Percentiles rank a stretch among this genome's conserved stretches.
phyloP scores from a whole-genome alignment of 176 grass and related monocot genomes.

The Oryza rufipogon region DNA sequence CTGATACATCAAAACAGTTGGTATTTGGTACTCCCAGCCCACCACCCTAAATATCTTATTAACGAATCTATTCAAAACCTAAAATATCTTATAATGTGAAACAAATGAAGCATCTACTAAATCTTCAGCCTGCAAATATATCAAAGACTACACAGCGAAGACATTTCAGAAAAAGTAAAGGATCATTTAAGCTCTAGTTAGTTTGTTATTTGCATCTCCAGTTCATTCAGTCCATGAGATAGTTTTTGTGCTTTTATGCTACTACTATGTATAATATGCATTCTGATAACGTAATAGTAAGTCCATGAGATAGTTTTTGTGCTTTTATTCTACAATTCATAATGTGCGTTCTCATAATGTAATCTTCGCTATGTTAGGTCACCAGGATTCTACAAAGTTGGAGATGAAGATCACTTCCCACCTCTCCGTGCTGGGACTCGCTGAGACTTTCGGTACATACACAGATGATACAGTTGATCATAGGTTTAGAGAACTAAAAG shows the following conservation, averaged over 20 bases:
- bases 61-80: no score
- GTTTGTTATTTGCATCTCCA: neutral
- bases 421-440: slow-evolving; percentile 50
- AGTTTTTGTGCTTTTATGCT: slow-evolving; percentile 1
- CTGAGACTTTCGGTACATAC: slow-evolving; percentile 43
- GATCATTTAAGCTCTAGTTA: neutral
- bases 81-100: no score
- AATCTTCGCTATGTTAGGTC: slow-evolving; percentile 48
- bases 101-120: slow-evolving; percentile 40
- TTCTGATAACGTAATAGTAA: neutral
- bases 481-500: slow-evolving; percentile 35
- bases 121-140: neutral
- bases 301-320: neutral
- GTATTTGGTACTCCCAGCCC: no score
- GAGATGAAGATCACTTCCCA: slow-evolving; percentile 71
- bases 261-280: neutral
- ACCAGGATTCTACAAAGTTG: slow-evolving; percentile 47
- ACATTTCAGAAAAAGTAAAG: neutral
- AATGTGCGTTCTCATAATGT: neutral
- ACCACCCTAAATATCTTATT: no score
- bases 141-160: neutral
- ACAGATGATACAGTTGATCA: slow-evolving; percentile 42
- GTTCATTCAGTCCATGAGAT: neutral
- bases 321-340: neutral
- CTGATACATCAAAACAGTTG: no score